Evolutionary conservation across 2,329 filamentous ascomycete species (phyloP), one percentile per base, ranked within the genome.

Genomic region (Ramularia collo-cygni): DNA sequence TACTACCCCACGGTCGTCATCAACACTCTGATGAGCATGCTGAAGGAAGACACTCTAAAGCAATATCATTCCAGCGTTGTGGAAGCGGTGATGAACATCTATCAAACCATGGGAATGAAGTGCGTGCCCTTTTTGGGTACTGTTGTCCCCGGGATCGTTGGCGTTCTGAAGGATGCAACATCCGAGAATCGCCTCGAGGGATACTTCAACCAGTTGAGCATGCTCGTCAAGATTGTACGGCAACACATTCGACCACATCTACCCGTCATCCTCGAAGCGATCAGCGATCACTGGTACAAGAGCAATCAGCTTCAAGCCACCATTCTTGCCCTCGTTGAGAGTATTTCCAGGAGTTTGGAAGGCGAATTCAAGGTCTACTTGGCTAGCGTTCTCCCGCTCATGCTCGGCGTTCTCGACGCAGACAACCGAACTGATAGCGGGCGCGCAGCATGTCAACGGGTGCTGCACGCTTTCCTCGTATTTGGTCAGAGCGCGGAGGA

Each of bases 1-100:
- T 98, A 98, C 64, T 98, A 95, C 58, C 92, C 92, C 1, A 98
- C 92, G 0, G 88, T 98, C 13, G 92, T 95, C 33, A 95, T 98
- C 60, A 95, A 95, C 56, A 93, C 92, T 2, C 74, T 98, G 8
- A 79, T 98, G 56, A 83, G 88, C 41, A 89, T 98, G 51, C 68
- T 98, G 26, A 93, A 90, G 56, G 92, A 98, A 53, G 80, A 81
- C 17, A 96, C 92, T 0, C 71, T 98, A 4, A 78, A 83, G 9
- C 85, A 93, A 56, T 90, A 95, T 55, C 93, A 98, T 57, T 90
- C 88, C 3, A 80, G 83, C 8, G 90, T 96, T 10, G 92, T 98
- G 37, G 92, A 96, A 61, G 92, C 92, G 4, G 93, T 98, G 54
- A 96, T 98, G 81, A 95, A 87, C 53, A 98, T 98, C 43, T 98